Evolutionary conservation across 1,284 basidiomycete genomes (phyloP), one percentile per base, ranked within the genome.

Genomic region (Ceratobasidium papillatum): DNA sequence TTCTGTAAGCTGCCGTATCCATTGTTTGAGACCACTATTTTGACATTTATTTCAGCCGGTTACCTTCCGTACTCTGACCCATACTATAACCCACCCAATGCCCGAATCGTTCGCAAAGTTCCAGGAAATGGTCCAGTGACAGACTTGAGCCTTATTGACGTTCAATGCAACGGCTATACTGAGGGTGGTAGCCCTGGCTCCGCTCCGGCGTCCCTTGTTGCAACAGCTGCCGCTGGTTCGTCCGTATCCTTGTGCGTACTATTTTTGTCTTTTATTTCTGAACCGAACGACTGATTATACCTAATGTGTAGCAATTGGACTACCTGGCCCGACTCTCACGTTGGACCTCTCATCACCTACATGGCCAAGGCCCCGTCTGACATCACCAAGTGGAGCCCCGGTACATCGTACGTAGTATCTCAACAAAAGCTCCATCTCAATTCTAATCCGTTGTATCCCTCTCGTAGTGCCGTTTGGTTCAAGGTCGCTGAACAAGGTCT

Each of bases 321-420:
- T 36, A 58, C 36, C 34, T 68, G 54, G 78, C 76, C 45, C 58
- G 75, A 59, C 68, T 74, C 36, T 11, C 63, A 82, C 41, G 43
- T 49, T 78, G 84, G 85, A 3, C 85, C 85, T 0, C 80, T 86
- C 75, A 84, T 87, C 77, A 87, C 85, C 2, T 87, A 86, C 78
- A 81, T 86, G 79, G 84, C 85, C n/a, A 80, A 80, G 17, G 85
- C 83, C 1, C 85, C 86, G 3, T 59, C 61, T 36, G 72, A 71
- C 77, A 85, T 87, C 75, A 86, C 85, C 1, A 78, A 81, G 59
- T 86, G 85, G 85, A 79, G 77, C 45, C 86, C 85, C 4, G 83
- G 84, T 25, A 84, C 78, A 5, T 58, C 54, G 54, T 58, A 80
- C 78, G 84, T 85, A 77, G 74, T 84, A 1, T 43, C 27, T 19